Evolutionary conservation across 2,329 filamentous ascomycete species (phyloP).

Genomic region (Fusarium annulatum): DNA sequence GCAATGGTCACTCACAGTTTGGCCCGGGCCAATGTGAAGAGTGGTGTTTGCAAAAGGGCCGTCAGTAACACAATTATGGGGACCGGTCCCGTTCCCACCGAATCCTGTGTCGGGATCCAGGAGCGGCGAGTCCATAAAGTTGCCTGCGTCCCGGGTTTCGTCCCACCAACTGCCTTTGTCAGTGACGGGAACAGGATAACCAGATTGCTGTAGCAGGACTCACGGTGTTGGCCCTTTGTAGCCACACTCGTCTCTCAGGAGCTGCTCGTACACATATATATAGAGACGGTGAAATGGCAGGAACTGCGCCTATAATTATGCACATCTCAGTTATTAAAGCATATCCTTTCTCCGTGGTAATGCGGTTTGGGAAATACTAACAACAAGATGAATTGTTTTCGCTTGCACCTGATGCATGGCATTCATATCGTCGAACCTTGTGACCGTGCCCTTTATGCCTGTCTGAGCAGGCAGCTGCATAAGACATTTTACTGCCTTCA

Average conservation of each 20-base stretch:
- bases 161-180: not conserved
- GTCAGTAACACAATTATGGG: not conserved
- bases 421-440: not conserved
- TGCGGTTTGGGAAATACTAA: fast-evolving
- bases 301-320: fast-evolving
- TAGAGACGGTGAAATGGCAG: not conserved
- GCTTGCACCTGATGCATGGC: not conserved
- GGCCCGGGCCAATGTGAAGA: not conserved
- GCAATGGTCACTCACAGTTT: not conserved
- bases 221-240: not conserved
- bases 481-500: not conserved
- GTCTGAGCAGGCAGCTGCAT: not conserved
- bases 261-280: not conserved
- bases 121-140: not conserved
- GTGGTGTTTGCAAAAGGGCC: not conserved
- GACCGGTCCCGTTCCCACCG: not conserved
- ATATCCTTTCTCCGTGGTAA: fast-evolving
- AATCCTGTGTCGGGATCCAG: not conserved
- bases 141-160: not conserved
- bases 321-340: fast-evolving
- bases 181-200: fast-evolving
- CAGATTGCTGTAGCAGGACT: not conserved
- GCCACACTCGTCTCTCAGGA: not conserved
- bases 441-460: not conserved
- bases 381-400: not conserved